Base-by-base conservation (phyloP, 2,329 filamentous ascomycete genomes). In the Phialophora macrospora region DNA sequence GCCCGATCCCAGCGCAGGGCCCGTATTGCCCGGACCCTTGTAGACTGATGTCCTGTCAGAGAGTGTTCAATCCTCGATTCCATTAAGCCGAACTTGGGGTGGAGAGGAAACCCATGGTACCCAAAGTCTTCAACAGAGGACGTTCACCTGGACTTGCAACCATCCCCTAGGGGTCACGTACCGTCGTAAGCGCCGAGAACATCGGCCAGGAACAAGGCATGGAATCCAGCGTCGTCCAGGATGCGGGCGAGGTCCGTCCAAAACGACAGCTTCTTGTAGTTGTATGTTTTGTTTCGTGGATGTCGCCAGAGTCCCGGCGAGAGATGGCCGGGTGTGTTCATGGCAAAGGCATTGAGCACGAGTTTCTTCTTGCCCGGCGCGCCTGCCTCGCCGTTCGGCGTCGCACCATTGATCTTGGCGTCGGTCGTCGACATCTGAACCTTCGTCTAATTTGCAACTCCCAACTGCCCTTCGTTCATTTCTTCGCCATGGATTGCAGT, bases 131-230 rank as follows among this genome's bases (percentile, higher is more conserved):
- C 5, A 17, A 41, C 4, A n/a, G 14, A 41, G n/a, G 38, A 41
- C 17, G 1, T 41, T 41, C 14, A n/a, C 38, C 14, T 17, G 17
- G 17, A 41, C 14, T n/a, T 41, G 38, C 5, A 26, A 20, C 41
- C 26, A 38, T 38, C 38, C 9, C 22, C 41, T 11, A 11, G 8
- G 26, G 55, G 4, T n/a, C 12, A 60, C 64, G 48, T 63, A 66
- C 62, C 62, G 26, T 67, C 65, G 44, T 67, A 67, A 17, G 51
- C 55, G 9, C 65, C 65, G 0, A 83, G 75, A 1, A 82, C 79
- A 65, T 84, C 82, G 3, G 82, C 82, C 55, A 84, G 78, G 74
- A 84, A 84, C 49, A 84, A 78, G 11, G 78, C 81, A 65, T 83
- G 81, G 67, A 84, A 83, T 34, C 81, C 81, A 24, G 80, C 80